These are phyloP conservation scores for Cladophialophora immunda DNA, from an alignment of 2,329 filamentous ascomycete genomes.

Conservation along the genomic window DNA sequence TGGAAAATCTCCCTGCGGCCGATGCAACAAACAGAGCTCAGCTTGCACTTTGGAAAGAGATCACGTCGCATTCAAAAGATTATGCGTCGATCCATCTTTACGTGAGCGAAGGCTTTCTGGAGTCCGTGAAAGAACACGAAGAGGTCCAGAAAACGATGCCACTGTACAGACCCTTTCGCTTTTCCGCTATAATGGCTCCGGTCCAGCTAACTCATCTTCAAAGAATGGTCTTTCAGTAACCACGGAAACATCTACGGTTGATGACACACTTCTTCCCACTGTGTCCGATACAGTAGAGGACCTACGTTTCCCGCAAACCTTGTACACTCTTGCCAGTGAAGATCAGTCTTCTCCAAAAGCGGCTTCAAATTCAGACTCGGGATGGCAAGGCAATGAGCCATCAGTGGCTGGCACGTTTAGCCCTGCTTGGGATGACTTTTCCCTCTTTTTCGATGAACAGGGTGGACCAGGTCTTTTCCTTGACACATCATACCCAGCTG, in stretches of 20 bases:
- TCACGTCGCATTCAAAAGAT: neutral
- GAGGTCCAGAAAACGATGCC: neutral
- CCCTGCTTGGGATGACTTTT: constrained; percentile 12
- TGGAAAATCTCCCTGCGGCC: constrained; percentile 12
- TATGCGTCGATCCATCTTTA: neutral
- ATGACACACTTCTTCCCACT: neutral
- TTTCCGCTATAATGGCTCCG: neutral
- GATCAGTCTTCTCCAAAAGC: neutral
- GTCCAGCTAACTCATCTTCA: neutral
- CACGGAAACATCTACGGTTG: neutral
- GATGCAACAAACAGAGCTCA: constrained; percentile 4
- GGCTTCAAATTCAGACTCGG: neutral
- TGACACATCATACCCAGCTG: neutral
- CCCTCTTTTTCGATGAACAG: constrained; percentile 14
- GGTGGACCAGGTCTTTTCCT: constrained; percentile 10
- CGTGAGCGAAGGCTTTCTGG: neutral
- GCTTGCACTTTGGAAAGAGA: neutral
- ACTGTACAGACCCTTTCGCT: neutral
- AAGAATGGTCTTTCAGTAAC: neutral
- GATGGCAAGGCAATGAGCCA: constrained; percentile 3
- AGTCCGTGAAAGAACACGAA: neutral
- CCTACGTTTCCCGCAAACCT: neutral
- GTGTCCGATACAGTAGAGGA: neutral
- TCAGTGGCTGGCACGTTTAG: constrained; percentile 13
- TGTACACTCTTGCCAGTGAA: neutral